phyloP scores from a whole-genome alignment of 176 grass and related monocot genomes.

The Phragmites australis region DNA sequence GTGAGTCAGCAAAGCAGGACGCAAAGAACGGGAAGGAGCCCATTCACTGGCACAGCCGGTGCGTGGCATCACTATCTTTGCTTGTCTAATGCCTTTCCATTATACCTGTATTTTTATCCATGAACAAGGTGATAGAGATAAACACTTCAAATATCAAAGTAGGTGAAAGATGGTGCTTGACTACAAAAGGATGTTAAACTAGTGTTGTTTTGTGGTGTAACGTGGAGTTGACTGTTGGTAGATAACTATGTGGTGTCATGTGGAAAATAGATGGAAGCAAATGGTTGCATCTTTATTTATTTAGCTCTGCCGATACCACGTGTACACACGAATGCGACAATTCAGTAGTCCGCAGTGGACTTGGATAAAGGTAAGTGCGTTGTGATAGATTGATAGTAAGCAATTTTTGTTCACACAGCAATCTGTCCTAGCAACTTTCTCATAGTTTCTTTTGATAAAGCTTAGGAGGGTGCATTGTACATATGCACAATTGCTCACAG shows the following conservation, averaged over 20 bases:
- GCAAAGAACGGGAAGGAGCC: conserved; percentile 76
- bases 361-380: conserved; percentile 14
- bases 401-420: conserved; percentile 8
- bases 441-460: background rate
- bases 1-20: conserved; percentile 71
- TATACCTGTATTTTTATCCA: background rate
- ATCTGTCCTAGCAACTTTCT: background rate
- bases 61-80: conserved; percentile 18
- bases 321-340: background rate
- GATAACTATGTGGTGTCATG: conserved; percentile 6
- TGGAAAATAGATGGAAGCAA: conserved; percentile 16
- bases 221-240: conserved; percentile 4
- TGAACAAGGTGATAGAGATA: conserved; percentile 11
- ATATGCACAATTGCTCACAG: background rate
- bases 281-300: conserved; percentile 5
- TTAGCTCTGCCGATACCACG: background rate
- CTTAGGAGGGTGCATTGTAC: conserved; percentile 5
- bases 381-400: background rate
- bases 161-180: too few species aligned
- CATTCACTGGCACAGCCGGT: conserved; percentile 97
- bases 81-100: background rate
- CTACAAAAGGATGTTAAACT: too few species aligned
- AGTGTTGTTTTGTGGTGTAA: too few species aligned
- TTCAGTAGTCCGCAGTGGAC: background rate
- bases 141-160: too few species aligned